These are phyloP conservation scores for Cyclotella kingstonii DNA, from an alignment of 108 stramenopile genomes.

Conservation along the genomic window DNA sequence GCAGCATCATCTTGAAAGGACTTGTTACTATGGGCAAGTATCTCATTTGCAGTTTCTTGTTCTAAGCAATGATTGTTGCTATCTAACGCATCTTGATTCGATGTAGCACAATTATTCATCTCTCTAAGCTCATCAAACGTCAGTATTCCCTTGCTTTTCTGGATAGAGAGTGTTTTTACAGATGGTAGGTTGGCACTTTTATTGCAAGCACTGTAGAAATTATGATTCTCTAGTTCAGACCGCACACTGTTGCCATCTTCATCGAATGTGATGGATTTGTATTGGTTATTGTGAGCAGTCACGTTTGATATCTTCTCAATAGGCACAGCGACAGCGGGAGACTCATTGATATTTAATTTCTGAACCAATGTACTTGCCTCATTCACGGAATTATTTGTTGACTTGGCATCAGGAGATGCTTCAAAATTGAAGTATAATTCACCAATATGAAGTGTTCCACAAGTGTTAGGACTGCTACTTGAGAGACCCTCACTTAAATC, in stretches of 20 bases:
- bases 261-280: too few relatives aligned
- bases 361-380: background rate
- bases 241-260: too few relatives aligned
- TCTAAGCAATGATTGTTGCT: background rate
- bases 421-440: conserved; percentile 6
- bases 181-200: background rate
- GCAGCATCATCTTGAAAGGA: background rate
- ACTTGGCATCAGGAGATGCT: background rate
- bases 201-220: background rate
- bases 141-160: conserved; percentile 23
- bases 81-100: conserved; percentile 11
- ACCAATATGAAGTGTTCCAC: conserved; percentile 23
- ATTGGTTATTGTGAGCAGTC: too few relatives aligned
- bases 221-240: too few relatives aligned
- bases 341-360: too few relatives aligned
- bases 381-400: background rate
- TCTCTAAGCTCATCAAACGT: conserved; percentile 21
- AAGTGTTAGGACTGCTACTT: background rate
- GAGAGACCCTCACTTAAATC: background rate
- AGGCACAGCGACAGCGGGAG: too few relatives aligned
- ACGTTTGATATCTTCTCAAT: background rate
- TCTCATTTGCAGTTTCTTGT: background rate
- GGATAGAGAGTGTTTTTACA: conserved; percentile 20
- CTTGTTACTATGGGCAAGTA: background rate
- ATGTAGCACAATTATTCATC: conserved; percentile 23